phyloP scores from a whole-genome alignment of 257 asterid species.

The Ocimum tenuiflorum region DNA sequence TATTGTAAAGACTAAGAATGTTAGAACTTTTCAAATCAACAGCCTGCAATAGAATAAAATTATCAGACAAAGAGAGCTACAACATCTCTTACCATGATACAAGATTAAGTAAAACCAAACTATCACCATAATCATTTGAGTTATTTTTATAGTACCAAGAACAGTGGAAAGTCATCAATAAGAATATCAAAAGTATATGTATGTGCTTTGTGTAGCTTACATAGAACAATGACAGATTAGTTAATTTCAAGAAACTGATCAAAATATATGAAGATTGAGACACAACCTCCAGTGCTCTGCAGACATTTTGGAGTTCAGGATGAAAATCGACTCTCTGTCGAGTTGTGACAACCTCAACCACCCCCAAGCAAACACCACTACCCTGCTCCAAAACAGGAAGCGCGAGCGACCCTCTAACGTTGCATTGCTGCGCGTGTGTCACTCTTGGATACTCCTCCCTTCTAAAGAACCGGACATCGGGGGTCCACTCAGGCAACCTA shows the following conservation, averaged over 20 bases:
- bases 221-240: too few species aligned
- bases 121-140: too few species aligned
- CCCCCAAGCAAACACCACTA: constrained; percentile 64
- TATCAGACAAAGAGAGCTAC: not conserved
- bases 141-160: too few species aligned
- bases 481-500: constrained; percentile 66
- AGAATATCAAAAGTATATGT: too few species aligned
- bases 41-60: constrained; percentile 38
- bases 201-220: too few species aligned
- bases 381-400: constrained; percentile 58
- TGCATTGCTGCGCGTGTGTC: constrained; percentile 38
- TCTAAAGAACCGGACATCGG: constrained; percentile 64
- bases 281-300: constrained; percentile 77
- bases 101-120: too few species aligned
- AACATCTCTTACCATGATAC: too few species aligned
- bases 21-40: constrained; percentile 53
- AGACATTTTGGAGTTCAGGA: constrained; percentile 49
- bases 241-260: too few species aligned
- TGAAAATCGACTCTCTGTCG: constrained; percentile 35
- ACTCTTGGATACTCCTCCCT: constrained; percentile 59
- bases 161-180: too few species aligned
- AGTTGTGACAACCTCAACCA: constrained; percentile 58
- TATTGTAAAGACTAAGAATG: constrained; percentile 29
- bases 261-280: too few species aligned
- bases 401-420: constrained; percentile 58